Evolutionary conservation across 441 rosid genomes (phyloP).

Genomic region (Gossypium schwendimanii): DNA sequence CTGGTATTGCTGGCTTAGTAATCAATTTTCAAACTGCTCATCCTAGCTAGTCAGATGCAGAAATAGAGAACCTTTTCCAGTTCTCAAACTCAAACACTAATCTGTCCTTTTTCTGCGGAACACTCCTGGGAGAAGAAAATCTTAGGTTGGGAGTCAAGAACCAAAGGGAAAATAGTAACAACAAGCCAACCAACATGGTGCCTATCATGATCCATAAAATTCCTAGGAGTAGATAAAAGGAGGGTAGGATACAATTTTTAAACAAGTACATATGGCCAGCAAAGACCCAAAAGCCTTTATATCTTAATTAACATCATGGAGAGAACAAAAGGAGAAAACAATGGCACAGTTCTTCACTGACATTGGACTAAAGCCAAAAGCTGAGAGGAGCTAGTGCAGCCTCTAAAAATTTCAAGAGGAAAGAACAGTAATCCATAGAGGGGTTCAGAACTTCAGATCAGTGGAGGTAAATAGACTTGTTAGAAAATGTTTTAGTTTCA

Average conservation of each 20-base stretch:
- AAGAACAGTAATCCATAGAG: not conserved
- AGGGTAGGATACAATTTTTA: not conserved
- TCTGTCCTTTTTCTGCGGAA: not conserved
- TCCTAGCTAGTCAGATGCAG: not conserved
- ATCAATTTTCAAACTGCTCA: not conserved
- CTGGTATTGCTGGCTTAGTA: not conserved
- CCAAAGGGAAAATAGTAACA: not conserved
- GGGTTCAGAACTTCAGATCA: not conserved
- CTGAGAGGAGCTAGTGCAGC: not conserved
- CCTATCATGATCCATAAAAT: conserved; percentile 1
- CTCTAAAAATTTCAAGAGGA: not conserved
- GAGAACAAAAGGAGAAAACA: not conserved
- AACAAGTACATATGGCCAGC: not conserved
- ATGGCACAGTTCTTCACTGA: not conserved
- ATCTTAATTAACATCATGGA: not conserved
- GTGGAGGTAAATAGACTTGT: not conserved
- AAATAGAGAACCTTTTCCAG: not conserved
- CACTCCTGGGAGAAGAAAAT: not conserved
- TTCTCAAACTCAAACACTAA: not conserved
- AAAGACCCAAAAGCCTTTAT: not conserved
- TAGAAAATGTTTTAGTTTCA: not conserved
- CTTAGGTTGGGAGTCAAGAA: not conserved
- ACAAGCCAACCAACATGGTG: not conserved
- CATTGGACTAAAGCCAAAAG: conserved; percentile 1
- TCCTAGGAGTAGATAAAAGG: not conserved